Base-by-base conservation (phyloP, 2,329 filamentous ascomycete species). In the Escovopsis sp. region DNA sequence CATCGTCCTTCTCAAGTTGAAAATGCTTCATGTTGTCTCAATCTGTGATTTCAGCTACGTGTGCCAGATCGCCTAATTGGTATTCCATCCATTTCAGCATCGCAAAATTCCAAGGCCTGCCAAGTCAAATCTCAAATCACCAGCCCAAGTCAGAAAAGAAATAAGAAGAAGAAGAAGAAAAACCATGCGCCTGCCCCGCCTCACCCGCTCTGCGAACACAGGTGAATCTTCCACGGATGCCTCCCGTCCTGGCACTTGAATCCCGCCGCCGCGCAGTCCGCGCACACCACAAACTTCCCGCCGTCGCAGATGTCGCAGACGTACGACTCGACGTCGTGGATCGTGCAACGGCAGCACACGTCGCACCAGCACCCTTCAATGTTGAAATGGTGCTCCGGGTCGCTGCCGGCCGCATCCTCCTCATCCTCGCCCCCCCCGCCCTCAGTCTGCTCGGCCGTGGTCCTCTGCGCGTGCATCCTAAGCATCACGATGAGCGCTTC, bases 201-300 rank as follows among this genome's bases (percentile, higher is more conserved):
- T 23, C 23, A 43, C 12, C 35, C 35, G 32, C 38, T 43, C 32
- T 38, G 39, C 10, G 26, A 26, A 37, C 45, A 46, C 4, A 3
- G 28, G 28, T 46, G 45, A 15, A 39, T 26, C 7, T 23, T 45
- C 45, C 45, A 47, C 6, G 15, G n/a, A n/a, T 47, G 43, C 9
- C 12, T 8, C 28, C 28, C 38, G 12, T 45, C 33, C 26, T 40
- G 19, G 8, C 45, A 45, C 12, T 26, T 33, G 15, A 41, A 32
- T n/a, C 42, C 45, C 11, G 33, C 26, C 26, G n/a, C 15, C 30
- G 40, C 41, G 28, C 45, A 47, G 30, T 45, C 39, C 6, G 30
- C n/a, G 35, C 45, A 47, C 23, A 47, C 37, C 1, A 47, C 32
- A 28, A 40, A 38, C 15, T 40, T 38, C 11, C 40, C 43, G 9